These are phyloP conservation scores for Talaromyces nanjingensis DNA, from an alignment of 495 filamentous ascomycete species.

Conservation along the genomic window DNA sequence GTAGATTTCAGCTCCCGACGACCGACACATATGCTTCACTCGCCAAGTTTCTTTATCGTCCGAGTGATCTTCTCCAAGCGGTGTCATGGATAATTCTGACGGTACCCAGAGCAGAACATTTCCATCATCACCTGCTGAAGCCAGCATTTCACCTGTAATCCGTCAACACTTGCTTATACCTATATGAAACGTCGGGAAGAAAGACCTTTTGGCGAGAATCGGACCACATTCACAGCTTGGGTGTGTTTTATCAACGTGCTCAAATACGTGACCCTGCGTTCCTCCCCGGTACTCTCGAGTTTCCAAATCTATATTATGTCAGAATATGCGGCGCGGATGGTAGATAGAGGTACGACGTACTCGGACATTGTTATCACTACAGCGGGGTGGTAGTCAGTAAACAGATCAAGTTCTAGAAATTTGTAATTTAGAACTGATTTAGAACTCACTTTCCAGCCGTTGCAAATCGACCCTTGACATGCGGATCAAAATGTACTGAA, in stretches of 20 bases:
- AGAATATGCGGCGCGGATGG: constrained; percentile 17
- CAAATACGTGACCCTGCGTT: constrained; percentile 80
- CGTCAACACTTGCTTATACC: constrained; percentile 16
- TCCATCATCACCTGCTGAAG: constrained; percentile 92
- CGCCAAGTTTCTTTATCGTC: constrained; percentile 98
- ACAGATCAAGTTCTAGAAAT: constrained; percentile 7
- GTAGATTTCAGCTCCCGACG: constrained; percentile 88
- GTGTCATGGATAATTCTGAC: constrained; percentile 61
- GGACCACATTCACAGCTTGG: constrained; percentile 96
- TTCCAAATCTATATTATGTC: constrained; percentile 69
- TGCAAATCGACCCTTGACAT: constrained; percentile 86
- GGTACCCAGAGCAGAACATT: constrained; percentile 95
- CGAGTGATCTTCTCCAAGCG: constrained; percentile 73
- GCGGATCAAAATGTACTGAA: constrained; percentile 89
- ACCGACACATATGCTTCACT: constrained; percentile 94
- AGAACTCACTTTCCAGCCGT: constrained; percentile 66
- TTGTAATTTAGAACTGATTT: constrained; percentile 7
- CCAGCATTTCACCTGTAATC: constrained; percentile 75
- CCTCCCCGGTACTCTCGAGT: constrained; percentile 78
- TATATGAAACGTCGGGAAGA: background rate
- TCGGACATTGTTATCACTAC: constrained; percentile 88
- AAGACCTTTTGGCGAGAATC: constrained; percentile 87
- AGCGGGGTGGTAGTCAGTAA: constrained; percentile 3
- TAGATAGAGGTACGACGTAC: constrained; percentile 44
- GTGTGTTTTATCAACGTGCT: constrained; percentile 89